Percentiles rank a stretch among this genome's conserved stretches.
Evolutionary conservation across 2,329 filamentous ascomycete genomes (phyloP).

Genomic region (Curvularia sp.): DNA sequence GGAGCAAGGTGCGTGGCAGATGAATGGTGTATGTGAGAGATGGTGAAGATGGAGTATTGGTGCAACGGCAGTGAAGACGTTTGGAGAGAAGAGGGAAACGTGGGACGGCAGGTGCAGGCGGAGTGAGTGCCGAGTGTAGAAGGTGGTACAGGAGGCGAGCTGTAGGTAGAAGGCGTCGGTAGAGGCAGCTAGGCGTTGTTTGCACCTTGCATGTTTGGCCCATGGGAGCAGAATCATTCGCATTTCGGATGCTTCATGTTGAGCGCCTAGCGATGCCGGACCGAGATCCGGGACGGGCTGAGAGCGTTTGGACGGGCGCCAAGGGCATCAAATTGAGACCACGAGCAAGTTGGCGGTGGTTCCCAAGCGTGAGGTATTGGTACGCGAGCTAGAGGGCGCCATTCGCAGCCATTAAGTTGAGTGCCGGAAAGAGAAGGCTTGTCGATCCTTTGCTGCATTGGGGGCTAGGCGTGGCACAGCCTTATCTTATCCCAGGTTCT

Average conservation of each 20-base stretch:
- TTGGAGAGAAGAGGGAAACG: constrained; percentile 7
- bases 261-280: background rate
- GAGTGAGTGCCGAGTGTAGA: constrained; percentile 8
- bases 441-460: constrained; percentile 29
- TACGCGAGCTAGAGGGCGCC: constrained; percentile 13
- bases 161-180: background rate
- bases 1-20: constrained; percentile 3
- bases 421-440: constrained; percentile 27
- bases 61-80: constrained; percentile 12
- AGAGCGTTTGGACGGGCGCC: constrained; percentile 4
- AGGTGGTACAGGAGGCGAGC: constrained; percentile 7
- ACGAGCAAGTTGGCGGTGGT: constrained; percentile 3
- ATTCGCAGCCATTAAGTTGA: constrained; percentile 12
- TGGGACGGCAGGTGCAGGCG: constrained; percentile 17
- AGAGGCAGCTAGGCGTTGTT: background rate
- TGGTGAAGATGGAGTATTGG: constrained; percentile 13
- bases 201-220: background rate
- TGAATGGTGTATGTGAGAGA: background rate
- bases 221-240: background rate
- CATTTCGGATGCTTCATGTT: constrained; percentile 1
- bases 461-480: constrained; percentile 22
- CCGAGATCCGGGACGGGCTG: background rate
- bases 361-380: constrained; percentile 16
- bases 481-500: constrained; percentile 32
- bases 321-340: constrained; percentile 20